Conservation (phyloP, 805 yeast species). For the Ogataea pini region DNA sequence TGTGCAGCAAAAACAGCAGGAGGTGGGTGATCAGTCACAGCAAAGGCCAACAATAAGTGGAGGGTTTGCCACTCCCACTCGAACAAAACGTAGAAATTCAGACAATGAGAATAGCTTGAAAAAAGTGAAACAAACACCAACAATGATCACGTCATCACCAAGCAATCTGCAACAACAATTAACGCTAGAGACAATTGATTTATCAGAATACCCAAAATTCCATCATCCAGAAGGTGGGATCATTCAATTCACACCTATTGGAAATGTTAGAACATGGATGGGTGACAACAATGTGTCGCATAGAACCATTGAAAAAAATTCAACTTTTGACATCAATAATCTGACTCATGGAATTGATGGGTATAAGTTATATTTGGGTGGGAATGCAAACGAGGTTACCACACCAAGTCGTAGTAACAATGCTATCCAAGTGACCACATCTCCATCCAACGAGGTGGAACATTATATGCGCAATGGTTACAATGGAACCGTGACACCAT, state of each 20-base stretch:
- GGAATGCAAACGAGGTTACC: constrained; percentile 8
- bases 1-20: constrained; percentile 6
- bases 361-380: constrained; percentile 34
- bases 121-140: constrained; percentile 28
- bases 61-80: constrained; percentile 22
- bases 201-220: constrained; percentile 55
- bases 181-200: constrained; percentile 31
- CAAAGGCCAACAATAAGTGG: constrained; percentile 17
- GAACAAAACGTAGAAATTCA: constrained; percentile 40
- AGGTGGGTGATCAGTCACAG: neutral
- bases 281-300: constrained; percentile 46
- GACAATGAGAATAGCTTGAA: constrained; percentile 35
- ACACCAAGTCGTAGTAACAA: constrained; percentile 3
- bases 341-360: constrained; percentile 39
- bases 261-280: constrained; percentile 49
- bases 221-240: constrained; percentile 64
- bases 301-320: constrained; percentile 49
- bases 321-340: constrained; percentile 36
- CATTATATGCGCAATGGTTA: constrained; percentile 37
- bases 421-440: constrained; percentile 14
- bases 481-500: constrained; percentile 15
- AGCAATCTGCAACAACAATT: constrained; percentile 15
- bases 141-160: constrained; percentile 11
- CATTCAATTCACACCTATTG: constrained; percentile 63
- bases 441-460: constrained; percentile 37